These are phyloP conservation scores for Pseudogymnoascus sp. DNA, from an alignment of 2,329 filamentous ascomycete species.

Conservation along the genomic window DNA sequence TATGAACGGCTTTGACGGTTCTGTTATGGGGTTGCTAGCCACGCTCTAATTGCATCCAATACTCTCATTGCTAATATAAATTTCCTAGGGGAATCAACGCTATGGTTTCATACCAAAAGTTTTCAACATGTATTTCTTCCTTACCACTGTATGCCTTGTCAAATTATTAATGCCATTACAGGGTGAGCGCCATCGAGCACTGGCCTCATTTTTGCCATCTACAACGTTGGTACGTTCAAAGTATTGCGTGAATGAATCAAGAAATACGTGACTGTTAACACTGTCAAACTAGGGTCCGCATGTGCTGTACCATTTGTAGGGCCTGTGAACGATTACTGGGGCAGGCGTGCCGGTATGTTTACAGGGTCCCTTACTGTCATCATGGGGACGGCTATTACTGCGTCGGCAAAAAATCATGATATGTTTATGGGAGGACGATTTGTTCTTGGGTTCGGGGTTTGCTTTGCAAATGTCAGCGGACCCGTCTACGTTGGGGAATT, in stretches of 20 bases:
- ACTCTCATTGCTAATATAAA: too few relatives aligned
- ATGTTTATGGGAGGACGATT: not conserved
- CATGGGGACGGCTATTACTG: not conserved
- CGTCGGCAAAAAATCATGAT: not conserved
- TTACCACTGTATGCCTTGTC: too few relatives aligned
- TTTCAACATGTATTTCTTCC: too few relatives aligned
- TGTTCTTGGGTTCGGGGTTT: not conserved
- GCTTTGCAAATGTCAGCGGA: not conserved
- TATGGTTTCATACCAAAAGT: too few relatives aligned
- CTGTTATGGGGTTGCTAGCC: too few relatives aligned
- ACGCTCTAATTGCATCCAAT: too few relatives aligned
- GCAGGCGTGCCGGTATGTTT: conserved; percentile 42
- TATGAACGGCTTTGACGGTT: too few relatives aligned
- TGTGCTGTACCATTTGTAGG: conserved; percentile 46
- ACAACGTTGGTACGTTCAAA: conserved; percentile 22
- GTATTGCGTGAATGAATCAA: too few relatives aligned
- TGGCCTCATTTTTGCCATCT: not conserved
- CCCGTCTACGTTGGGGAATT: conserved; percentile 6
- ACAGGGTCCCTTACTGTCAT: conserved; percentile 13
- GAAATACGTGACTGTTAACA: too few relatives aligned
- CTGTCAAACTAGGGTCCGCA: conserved; percentile 23
- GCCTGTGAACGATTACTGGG: conserved; percentile 40
- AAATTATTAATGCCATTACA: too few relatives aligned
- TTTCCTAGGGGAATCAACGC: too few relatives aligned
- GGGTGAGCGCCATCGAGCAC: not conserved